Evolutionary conservation across 495 filamentous ascomycete species (phyloP), one percentile per base, ranked within the genome.

Genomic region (Penicillium macrosclerotiorum): DNA sequence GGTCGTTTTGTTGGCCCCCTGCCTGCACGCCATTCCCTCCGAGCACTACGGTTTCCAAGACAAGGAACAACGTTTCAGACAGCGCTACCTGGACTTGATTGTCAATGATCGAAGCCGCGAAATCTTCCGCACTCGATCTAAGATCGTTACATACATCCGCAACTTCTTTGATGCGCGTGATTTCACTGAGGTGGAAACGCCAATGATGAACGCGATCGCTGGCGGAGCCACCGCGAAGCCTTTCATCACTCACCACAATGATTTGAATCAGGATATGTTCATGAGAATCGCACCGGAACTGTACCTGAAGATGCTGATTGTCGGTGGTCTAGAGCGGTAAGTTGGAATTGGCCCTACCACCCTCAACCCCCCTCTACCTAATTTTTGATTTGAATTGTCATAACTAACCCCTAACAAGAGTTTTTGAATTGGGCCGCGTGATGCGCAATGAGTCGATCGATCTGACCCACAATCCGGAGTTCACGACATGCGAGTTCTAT

Each of bases 401-500:
- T n/a, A n/a, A n/a, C n/a, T n/a, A n/a, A n/a, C n/a, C n/a, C n/a
- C n/a, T n/a, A n/a, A n/a, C n/a, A n/a, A n/a, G n/a, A 53, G 91
- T 97, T 8, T 97, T 93, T 67, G 93, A 99, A 59, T 78, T 97
- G 39, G 93, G 94, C 14, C 81, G 86, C 2, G 84, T 89, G 49
- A 96, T 97, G 78, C 76, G 93, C 47, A 99, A 97, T 55, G 93
- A 99, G 65, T 90, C 89, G 42, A 88, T 94, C 57, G 93, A 99
- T 70, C 74, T 94, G 40, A 96, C 93, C 11, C 94, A 99, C 76
- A 99, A 99, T 72, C 93, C 93, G 2, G 93, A 99, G 59, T 99
- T 97, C 75, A 97, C 94, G 8, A 91, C 90, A 9, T 90, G 86
- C 60, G 94, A 99, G 67, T 96, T 96, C 74, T 99, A 99, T 69